These are phyloP conservation scores for Pelargonium australe DNA, from an alignment of 441 rosid genomes.

Conservation along the genomic window DNA sequence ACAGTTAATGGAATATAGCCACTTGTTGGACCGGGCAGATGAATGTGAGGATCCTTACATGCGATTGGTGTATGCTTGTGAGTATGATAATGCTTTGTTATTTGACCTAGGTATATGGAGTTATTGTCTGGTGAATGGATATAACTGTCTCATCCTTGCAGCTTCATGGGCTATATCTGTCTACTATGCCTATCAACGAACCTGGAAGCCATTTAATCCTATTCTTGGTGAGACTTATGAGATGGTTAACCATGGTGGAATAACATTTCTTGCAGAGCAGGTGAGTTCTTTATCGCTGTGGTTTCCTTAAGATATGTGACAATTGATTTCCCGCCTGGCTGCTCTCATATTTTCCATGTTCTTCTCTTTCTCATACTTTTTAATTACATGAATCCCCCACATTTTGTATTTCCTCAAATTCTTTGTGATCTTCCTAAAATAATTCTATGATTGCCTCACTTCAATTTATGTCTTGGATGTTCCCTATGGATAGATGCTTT, in stretches of 20 bases:
- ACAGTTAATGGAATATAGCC: constrained; percentile 60
- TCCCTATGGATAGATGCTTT: too few relatives aligned
- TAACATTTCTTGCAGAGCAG: constrained; percentile 86
- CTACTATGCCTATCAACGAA: constrained; percentile 71
- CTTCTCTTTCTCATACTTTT: not conserved
- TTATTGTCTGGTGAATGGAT: constrained; percentile 12
- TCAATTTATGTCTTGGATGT: not conserved
- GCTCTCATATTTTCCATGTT: constrained; percentile 9
- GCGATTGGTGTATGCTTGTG: constrained; percentile 53
- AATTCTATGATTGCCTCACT: not conserved
- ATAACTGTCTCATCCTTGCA: constrained; percentile 32
- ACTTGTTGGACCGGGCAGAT: constrained; percentile 58
- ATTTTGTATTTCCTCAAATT: not conserved
- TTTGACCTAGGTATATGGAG: constrained; percentile 9
- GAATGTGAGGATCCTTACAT: constrained; percentile 61
- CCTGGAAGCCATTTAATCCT: constrained; percentile 99
- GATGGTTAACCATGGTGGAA: constrained; percentile 66
- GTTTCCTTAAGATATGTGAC: not conserved
- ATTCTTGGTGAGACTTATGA: constrained; percentile 98
- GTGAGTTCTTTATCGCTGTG: constrained; percentile 27
- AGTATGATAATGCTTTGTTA: constrained; percentile 20
- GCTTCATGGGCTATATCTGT: constrained; percentile 88
- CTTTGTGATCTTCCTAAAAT: not conserved
- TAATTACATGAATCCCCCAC: not conserved
- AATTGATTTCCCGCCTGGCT: not conserved